Evolutionary conservation across 371 early-diverging fungal species (phyloP), one percentile per base, ranked within the genome.

Genomic region (Smittium culicis): DNA sequence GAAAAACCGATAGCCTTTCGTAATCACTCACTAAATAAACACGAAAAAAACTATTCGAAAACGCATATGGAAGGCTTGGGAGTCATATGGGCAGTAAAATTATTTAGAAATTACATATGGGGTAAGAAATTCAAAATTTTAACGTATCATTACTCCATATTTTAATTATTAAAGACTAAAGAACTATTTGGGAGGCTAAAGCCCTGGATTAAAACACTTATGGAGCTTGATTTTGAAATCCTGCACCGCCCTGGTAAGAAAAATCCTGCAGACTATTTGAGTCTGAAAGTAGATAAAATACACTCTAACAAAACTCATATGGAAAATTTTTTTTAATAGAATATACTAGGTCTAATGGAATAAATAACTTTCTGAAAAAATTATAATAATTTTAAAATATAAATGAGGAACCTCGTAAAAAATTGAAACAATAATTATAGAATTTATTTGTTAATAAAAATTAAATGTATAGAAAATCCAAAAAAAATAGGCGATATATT

Each of bases 31-130:
- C 16, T 31, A 59, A 59, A 59, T n/a, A 59, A 14, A 5, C 29
- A 27, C 29, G 60, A 59, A 59, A 59, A 32, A 59, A 59, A 59
- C 31, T 59, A 59, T 14, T 14, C 60, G n/a, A 59, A 11, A 29
- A 78, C 16, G 5, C 60, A 59, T n/a, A 11, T 59, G n/a, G n/a
- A 59, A 31, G 60, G 60, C 5, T 32, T 59, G n/a, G 60, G 29
- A 31, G 60, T 5, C n/a, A 11, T 59, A n/a, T 59, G 60, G n/a
- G 60, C 60, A 27, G n/a, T 59, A 59, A 59, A 59, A 31, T 11
- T 11, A 11, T 59, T 59, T n/a, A 59, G n/a, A 31, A 29, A 29
- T 14, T 59, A 59, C 31, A n/a, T 59, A 29, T 59, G 31, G 29
- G 60, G 60, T 11, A 59, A 31, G n/a, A 5, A 5, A 14, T 59